Evolutionary conservation across 352 stramenopile species (phyloP).

Genomic region (Albugo candida): DNA sequence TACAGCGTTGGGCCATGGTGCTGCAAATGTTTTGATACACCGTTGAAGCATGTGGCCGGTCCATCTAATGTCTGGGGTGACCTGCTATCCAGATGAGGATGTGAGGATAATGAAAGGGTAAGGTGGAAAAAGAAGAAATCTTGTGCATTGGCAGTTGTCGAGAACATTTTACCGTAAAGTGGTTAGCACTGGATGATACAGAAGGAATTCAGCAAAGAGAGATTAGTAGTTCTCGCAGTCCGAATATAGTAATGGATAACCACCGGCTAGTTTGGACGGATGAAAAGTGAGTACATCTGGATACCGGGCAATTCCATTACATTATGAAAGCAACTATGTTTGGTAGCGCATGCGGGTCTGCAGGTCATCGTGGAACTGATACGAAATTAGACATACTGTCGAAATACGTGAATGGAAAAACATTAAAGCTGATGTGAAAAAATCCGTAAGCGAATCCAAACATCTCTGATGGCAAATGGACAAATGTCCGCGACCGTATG

Average conservation of each 20-base stretch:
- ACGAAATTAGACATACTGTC: slow-evolving; percentile 5
- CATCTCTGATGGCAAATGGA: slow-evolving; percentile 1
- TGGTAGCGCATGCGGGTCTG: slow-evolving; percentile 9
- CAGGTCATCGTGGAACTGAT: slow-evolving; percentile 8
- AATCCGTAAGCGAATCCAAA: slow-evolving; percentile 2
- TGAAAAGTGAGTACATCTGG: slow-evolving; percentile 5
- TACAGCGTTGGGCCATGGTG: slow-evolving; percentile 9
- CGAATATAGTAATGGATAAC: not conserved
- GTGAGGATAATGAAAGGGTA: too few species aligned
- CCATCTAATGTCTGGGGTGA: slow-evolving; percentile 14
- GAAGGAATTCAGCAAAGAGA: not conserved
- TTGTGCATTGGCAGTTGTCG: not conserved
- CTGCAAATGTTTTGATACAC: slow-evolving; percentile 10
- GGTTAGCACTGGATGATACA: slow-evolving; percentile 4
- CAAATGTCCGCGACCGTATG: slow-evolving; percentile 7
- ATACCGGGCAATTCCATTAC: slow-evolving; percentile 5
- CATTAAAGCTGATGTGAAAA: slow-evolving; percentile 1
- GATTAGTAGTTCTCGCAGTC: too few species aligned
- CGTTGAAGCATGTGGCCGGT: slow-evolving; percentile 11
- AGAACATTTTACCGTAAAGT: slow-evolving; percentile 3
- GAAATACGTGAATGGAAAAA: slow-evolving; percentile 7
- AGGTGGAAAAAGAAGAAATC: too few species aligned
- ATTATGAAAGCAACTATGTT: slow-evolving; percentile 8
- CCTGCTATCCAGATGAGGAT: slow-evolving; percentile 10
- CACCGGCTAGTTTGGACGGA: not conserved